Conservation (phyloP, 768 basidiomycete species). For the Asterophora parasitica region DNA sequence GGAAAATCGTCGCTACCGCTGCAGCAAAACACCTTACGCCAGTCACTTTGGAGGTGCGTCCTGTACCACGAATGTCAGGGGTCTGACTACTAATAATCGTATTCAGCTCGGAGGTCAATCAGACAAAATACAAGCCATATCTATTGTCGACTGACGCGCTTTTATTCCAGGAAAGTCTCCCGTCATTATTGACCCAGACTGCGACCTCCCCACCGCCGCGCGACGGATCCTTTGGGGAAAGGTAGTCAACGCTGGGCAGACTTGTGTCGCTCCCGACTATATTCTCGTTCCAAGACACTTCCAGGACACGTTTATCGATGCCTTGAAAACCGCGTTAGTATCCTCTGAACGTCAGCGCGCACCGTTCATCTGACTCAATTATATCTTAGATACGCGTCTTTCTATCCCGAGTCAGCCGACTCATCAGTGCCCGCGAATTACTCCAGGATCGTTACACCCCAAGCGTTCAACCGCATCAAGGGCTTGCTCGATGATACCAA, state of each 20-base stretch:
- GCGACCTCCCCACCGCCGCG: slow-evolving; percentile 61
- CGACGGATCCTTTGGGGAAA: slow-evolving; percentile 84
- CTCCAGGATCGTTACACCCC: slow-evolving; percentile 46
- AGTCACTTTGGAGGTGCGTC: slow-evolving; percentile 39
- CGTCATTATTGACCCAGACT: slow-evolving; percentile 65
- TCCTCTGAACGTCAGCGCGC: not conserved
- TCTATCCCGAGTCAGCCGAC: slow-evolving; percentile 50
- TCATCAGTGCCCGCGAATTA: slow-evolving; percentile 39
- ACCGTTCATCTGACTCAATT: not conserved
- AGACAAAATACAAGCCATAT: not conserved
- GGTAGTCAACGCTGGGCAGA: slow-evolving; percentile 69
- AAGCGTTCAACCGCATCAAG: slow-evolving; percentile 58
- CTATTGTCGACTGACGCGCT: not conserved
- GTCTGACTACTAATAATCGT: not conserved
- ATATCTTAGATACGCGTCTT: slow-evolving; percentile 42
- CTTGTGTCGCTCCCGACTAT: slow-evolving; percentile 64
- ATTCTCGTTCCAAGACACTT: slow-evolving; percentile 42
- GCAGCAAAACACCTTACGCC: slow-evolving; percentile 78
- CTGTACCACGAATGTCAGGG: not conserved
- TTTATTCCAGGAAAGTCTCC: slow-evolving; percentile 56
- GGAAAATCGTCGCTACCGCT: slow-evolving; percentile 60
- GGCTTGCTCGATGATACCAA: slow-evolving; percentile 59
- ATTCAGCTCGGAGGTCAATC: slow-evolving; percentile 42
- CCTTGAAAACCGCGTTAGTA: slow-evolving; percentile 37
- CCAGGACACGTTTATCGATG: slow-evolving; percentile 42